phyloP scores from a whole-genome alignment of 2,329 filamentous ascomycete genomes.

The Leptodontidium sp. region DNA sequence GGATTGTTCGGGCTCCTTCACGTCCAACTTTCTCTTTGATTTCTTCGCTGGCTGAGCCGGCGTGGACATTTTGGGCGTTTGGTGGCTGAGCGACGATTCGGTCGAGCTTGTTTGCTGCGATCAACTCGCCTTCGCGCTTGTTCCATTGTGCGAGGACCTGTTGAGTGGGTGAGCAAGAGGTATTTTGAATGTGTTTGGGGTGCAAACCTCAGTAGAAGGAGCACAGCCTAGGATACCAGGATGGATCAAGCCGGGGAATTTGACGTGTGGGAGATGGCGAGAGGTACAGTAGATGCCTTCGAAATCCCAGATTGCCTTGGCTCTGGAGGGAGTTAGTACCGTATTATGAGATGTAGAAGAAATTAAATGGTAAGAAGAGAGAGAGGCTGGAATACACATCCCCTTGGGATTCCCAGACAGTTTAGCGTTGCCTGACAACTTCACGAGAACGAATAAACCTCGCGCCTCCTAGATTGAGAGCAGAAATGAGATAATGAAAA shows the following conservation, averaged over 20 bases:
- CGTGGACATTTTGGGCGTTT: slow-evolving; percentile 74
- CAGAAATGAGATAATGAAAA: neutral
- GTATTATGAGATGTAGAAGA: neutral
- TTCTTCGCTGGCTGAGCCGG: slow-evolving; percentile 66
- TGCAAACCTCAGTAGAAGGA: slow-evolving; percentile 64
- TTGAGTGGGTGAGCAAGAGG: neutral
- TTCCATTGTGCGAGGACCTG: slow-evolving; percentile 82
- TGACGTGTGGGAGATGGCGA: slow-evolving; percentile 85
- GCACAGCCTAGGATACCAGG: slow-evolving; percentile 92
- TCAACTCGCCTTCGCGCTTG: slow-evolving; percentile 80
- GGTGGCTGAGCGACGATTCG: slow-evolving; percentile 82
- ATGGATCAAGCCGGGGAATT: slow-evolving; percentile 89
- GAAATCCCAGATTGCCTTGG: slow-evolving; percentile 80
- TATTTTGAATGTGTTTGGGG: neutral
- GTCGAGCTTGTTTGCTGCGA: slow-evolving; percentile 70
- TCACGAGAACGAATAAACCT: too few relatives aligned
- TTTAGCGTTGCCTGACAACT: too few relatives aligned
- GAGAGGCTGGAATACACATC: neutral
- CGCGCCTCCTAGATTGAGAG: too few relatives aligned
- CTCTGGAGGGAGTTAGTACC: slow-evolving; percentile 43
- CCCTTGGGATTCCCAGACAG: neutral
- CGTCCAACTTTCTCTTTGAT: slow-evolving; percentile 72
- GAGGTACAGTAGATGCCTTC: slow-evolving; percentile 84
- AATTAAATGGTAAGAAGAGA: neutral
- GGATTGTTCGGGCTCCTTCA: slow-evolving; percentile 87